Evolutionary conservation across 768 basidiomycete genomes (phyloP).

Genomic region (Pleurotus cornucopiae): DNA sequence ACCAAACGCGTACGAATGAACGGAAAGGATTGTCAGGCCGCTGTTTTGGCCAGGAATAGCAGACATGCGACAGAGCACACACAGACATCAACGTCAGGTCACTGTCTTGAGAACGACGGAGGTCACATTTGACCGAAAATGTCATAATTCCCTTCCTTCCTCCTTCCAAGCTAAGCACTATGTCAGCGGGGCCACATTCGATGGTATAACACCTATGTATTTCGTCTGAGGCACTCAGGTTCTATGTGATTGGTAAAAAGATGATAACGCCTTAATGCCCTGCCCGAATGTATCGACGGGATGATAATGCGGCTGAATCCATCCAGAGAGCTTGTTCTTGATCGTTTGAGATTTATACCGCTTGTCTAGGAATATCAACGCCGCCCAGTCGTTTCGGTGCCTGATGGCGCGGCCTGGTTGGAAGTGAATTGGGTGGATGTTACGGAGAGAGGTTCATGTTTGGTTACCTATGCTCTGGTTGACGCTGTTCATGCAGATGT

Average conservation of each 20-base stretch:
- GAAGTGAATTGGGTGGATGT: background rate
- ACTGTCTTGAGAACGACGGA: too few species aligned
- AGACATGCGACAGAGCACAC: too few species aligned
- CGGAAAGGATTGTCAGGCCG: too few species aligned
- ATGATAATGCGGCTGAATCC: slow-evolving; percentile 47
- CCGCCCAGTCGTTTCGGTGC: slow-evolving; percentile 88
- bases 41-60: too few species aligned
- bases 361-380: slow-evolving; percentile 80
- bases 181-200: background rate
- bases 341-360: slow-evolving; percentile 73
- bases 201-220: background rate
- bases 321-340: slow-evolving; percentile 78
- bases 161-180: too few species aligned
- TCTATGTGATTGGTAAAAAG: slow-evolving; percentile 3
- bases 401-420: slow-evolving; percentile 84
- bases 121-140: too few species aligned
- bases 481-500: slow-evolving; percentile 90
- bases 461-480: slow-evolving; percentile 89
- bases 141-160: too few species aligned
- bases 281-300: background rate
- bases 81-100: too few species aligned
- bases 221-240: background rate
- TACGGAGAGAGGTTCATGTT: background rate
- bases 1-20: too few species aligned
- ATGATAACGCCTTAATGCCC: background rate